Percentiles rank a stretch among this genome's conserved stretches.
Evolutionary conservation across 169 alveolate species (phyloP).

Genomic region (Amoebophrya sp.): DNA sequence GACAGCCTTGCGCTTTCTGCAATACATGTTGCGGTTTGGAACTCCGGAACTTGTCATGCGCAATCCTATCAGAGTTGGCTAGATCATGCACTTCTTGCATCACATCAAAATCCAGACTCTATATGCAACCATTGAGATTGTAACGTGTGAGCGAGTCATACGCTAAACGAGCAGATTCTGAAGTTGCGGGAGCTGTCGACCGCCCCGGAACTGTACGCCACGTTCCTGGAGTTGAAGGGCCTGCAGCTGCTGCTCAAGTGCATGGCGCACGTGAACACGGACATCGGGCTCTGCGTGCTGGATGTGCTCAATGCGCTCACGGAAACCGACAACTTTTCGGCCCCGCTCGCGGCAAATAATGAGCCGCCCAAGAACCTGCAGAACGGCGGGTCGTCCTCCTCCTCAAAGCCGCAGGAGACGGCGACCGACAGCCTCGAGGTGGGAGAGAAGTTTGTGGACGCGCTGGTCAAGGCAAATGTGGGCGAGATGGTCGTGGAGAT

Average conservation of each 20-base stretch:
- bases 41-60: no score
- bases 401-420: no score
- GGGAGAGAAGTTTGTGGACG: not conserved
- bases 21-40: no score
- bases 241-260: not conserved
- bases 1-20: no score
- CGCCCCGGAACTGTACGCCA: not conserved
- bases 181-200: not conserved
- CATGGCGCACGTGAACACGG: constrained; percentile 1
- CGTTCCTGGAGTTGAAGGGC: not conserved
- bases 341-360: no score
- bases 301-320: not conserved
- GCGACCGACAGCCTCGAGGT: no score
- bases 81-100: no score
- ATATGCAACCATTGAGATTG: no score
- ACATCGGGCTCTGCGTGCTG: not conserved
- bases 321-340: not conserved
- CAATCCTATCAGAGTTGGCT: no score
- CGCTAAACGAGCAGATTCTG: not conserved
- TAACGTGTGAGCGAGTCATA: no score
- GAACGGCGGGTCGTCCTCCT: not conserved
- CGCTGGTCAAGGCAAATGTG: not conserved
- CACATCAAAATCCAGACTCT: no score
- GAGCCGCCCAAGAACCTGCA: not conserved
- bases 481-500: not conserved